These are phyloP conservation scores for Scheffersomyces amazonensis DNA, from an alignment of 805 yeast genomes.

Conservation along the genomic window DNA sequence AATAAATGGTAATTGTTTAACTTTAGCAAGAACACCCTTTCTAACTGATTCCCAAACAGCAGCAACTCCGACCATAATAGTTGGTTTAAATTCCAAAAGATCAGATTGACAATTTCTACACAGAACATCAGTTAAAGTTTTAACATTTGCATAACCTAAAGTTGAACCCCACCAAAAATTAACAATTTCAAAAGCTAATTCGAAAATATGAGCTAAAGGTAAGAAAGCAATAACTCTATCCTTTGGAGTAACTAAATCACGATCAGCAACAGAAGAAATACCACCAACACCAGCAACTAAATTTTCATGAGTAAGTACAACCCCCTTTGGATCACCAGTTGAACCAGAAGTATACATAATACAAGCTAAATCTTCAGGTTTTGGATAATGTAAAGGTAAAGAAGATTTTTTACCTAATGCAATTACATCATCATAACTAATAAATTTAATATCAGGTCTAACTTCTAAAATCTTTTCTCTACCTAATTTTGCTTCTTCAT, in stretches of 20 bases:
- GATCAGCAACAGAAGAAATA: slow-evolving; percentile 59
- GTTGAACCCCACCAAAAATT: slow-evolving; percentile 86
- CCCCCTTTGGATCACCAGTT: slow-evolving; percentile 85
- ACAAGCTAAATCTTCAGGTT: slow-evolving; percentile 61
- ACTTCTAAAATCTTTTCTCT: slow-evolving; percentile 54
- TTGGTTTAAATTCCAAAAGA: slow-evolving; percentile 81
- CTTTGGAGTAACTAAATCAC: slow-evolving; percentile 43
- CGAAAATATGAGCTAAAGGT: slow-evolving; percentile 96
- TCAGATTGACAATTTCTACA: slow-evolving; percentile 87
- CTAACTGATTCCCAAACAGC: slow-evolving; percentile 97
- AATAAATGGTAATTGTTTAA: slow-evolving; percentile 59
- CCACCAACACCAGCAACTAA: slow-evolving; percentile 88
- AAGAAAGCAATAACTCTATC: slow-evolving; percentile 85
- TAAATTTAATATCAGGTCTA: slow-evolving; percentile 75
- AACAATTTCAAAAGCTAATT: slow-evolving; percentile 80
- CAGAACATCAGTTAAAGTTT: slow-evolving; percentile 81
- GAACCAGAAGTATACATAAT: slow-evolving; percentile 89
- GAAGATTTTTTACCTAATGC: slow-evolving; percentile 56
- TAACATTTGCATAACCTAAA: slow-evolving; percentile 88
- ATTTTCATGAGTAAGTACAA: slow-evolving; percentile 61
- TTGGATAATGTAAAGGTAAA: slow-evolving; percentile 42
- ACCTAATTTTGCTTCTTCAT: slow-evolving; percentile 55
- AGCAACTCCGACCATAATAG: slow-evolving; percentile 97
- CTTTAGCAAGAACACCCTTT: slow-evolving; percentile 83
- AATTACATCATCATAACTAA: slow-evolving; percentile 63